These are phyloP conservation scores for Ogataea siamensis DNA, from an alignment of 805 yeast species.

Conservation along the genomic window DNA sequence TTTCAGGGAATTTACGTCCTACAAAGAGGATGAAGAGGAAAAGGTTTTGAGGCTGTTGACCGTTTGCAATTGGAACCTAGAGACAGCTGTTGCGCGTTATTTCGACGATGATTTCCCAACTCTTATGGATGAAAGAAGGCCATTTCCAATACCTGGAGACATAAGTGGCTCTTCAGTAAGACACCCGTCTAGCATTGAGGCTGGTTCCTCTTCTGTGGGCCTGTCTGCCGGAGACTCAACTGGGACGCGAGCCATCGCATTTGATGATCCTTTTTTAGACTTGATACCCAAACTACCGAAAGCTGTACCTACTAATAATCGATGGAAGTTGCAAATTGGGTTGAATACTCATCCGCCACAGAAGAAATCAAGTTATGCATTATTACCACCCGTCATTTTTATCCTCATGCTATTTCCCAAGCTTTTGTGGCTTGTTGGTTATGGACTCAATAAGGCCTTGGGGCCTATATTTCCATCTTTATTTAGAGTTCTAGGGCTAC, in stretches of 20 bases:
- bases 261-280: conserved; percentile 27
- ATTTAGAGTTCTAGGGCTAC: conserved; percentile 29
- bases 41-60: conserved; percentile 46
- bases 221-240: conserved; percentile 11
- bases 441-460: conserved; percentile 37
- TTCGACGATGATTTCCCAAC: conserved; percentile 54
- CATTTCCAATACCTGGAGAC: conserved; percentile 5
- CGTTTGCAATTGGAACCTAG: conserved; percentile 59
- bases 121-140: conserved; percentile 21
- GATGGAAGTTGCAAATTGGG: conserved; percentile 37
- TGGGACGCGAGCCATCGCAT: conserved; percentile 20
- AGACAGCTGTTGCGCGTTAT: conserved; percentile 56
- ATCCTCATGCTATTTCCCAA: conserved; percentile 56
- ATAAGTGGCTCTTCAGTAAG: not conserved
- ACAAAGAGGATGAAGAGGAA: conserved; percentile 42
- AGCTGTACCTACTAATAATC: conserved; percentile 36
- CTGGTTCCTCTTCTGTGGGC: conserved; percentile 6
- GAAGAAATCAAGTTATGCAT: conserved; percentile 3
- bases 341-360: conserved; percentile 12
- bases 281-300: conserved; percentile 35
- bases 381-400: conserved; percentile 43
- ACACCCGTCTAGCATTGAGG: conserved; percentile 1
- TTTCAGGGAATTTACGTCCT: conserved; percentile 51
- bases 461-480: conserved; percentile 36
- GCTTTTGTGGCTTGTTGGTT: conserved; percentile 41